A percentile compares a stretch with the other conserved stretches of the same genome.
Conservation (phyloP, 202 grass and related monocot genomes). For the Panicum hallii region DNA sequence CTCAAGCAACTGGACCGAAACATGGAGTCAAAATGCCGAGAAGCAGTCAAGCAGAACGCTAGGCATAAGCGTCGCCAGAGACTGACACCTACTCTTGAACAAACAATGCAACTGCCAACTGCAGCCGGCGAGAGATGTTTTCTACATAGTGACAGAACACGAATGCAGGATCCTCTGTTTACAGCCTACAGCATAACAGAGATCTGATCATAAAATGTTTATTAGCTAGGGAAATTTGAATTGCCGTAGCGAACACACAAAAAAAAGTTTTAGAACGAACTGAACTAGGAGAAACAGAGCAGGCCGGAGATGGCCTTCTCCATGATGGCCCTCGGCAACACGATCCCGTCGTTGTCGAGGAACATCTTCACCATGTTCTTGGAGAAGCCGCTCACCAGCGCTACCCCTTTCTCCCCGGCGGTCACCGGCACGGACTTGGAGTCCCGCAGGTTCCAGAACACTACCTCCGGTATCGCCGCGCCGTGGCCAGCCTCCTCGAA, state of each 20-base stretch:
- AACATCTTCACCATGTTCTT: conserved; percentile 82
- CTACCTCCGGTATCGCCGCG: conserved; percentile 58
- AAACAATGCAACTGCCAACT: neutral
- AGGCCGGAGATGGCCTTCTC: conserved; percentile 54
- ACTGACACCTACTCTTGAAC: neutral
- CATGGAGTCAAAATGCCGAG: conserved; percentile 33
- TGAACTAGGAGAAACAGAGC: too few relatives aligned
- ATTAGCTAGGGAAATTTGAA: neutral
- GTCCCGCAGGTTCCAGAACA: conserved; percentile 81
- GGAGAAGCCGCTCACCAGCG: conserved; percentile 75
- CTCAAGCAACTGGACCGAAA: neutral
- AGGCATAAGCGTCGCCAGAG: neutral
- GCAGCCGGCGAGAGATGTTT: too few relatives aligned
- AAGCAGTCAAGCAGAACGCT: conserved; percentile 15
- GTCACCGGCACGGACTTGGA: conserved; percentile 59
- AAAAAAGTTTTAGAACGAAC: too few relatives aligned
- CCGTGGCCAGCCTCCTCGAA: conserved; percentile 65
- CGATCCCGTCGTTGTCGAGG: conserved; percentile 48
- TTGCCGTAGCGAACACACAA: too few relatives aligned
- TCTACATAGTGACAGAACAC: too few relatives aligned
- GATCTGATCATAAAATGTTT: too few relatives aligned
- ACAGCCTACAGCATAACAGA: neutral
- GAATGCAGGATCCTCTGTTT: neutral
- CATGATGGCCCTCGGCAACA: conserved; percentile 57
- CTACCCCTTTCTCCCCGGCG: conserved; percentile 62